phyloP scores from a whole-genome alignment of 495 filamentous ascomycete species.

The Aspergillus panamensis region DNA sequence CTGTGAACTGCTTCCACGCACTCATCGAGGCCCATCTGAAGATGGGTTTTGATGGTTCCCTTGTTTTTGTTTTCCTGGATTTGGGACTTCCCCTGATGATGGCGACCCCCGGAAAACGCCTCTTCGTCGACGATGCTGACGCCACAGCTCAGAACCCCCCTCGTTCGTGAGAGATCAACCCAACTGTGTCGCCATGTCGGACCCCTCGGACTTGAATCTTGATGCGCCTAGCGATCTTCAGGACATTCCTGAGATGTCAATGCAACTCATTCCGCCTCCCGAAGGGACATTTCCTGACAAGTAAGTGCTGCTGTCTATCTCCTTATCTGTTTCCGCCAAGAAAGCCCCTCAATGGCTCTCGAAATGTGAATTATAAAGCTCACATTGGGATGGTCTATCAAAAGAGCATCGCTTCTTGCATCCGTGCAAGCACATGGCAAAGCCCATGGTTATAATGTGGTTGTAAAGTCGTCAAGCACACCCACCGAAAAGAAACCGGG shows the following conservation, averaged over 20 bases:
- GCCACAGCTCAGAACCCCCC: conserved; percentile 15
- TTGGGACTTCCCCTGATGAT: background rate
- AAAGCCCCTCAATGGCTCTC: conserved; percentile 5
- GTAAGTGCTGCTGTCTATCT: conserved; percentile 25
- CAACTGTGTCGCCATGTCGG: conserved; percentile 34
- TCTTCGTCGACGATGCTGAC: conserved; percentile 20
- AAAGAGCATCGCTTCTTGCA: conserved; percentile 37
- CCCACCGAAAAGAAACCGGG: conserved; percentile 49
- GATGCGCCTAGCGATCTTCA: conserved; percentile 49
- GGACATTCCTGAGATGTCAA: conserved; percentile 46
- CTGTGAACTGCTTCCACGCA: conserved; percentile 45
- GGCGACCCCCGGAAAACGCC: background rate
- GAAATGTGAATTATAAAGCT: conserved; percentile 1
- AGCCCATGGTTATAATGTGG: conserved; percentile 46
- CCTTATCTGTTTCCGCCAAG: background rate
- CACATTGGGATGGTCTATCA: conserved; percentile 7
- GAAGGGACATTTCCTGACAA: conserved; percentile 48
- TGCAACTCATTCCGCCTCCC: conserved; percentile 42
- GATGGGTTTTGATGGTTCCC: background rate
- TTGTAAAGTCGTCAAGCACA: conserved; percentile 47
- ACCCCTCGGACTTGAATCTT: conserved; percentile 43
- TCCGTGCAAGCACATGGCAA: conserved; percentile 47
- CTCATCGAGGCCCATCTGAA: conserved; percentile 16
- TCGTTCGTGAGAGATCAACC: conserved; percentile 12
- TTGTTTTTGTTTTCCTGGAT: conserved; percentile 9